A percentile compares a stretch with the other conserved stretches of the same genome.
phyloP scores from a whole-genome alignment of 2,329 filamentous ascomycete genomes.

The Epichloe coenophiala region DNA sequence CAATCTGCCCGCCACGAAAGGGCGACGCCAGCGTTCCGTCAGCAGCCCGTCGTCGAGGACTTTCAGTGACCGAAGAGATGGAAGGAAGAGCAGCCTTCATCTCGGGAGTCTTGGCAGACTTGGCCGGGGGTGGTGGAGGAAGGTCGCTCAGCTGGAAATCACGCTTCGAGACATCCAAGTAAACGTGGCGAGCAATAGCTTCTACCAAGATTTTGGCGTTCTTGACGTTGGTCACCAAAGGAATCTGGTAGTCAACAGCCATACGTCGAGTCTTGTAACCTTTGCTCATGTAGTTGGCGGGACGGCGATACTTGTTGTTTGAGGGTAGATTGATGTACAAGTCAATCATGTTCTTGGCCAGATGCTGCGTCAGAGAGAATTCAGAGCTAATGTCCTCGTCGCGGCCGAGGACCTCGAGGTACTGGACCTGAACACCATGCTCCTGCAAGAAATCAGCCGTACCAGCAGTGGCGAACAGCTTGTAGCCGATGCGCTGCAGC shows the following conservation, averaged over 20 bases:
- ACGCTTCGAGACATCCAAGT: constrained; percentile 66
- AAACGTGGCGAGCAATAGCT: constrained; percentile 79
- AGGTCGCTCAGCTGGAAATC: constrained; percentile 88
- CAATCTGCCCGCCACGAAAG: constrained; percentile 17
- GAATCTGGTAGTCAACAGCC: constrained; percentile 95
- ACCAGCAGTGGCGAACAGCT: constrained; percentile 89
- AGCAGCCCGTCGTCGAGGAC: constrained; percentile 20
- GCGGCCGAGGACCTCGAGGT: constrained; percentile 72
- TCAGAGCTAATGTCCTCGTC: constrained; percentile 83
- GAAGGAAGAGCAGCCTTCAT: constrained; percentile 36
- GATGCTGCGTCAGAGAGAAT: constrained; percentile 90
- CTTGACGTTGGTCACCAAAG: constrained; percentile 96
- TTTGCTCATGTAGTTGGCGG: constrained; percentile 97
- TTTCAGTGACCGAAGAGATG: constrained; percentile 22
- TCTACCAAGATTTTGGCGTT: constrained; percentile 96
- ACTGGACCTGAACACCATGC: constrained; percentile 84
- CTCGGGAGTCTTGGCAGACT: constrained; percentile 39
- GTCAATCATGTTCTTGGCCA: constrained; percentile 96
- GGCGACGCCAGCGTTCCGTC: constrained; percentile 10
- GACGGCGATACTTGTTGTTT: constrained; percentile 90
- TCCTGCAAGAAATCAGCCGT: constrained; percentile 97
- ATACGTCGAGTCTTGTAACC: constrained; percentile 94
- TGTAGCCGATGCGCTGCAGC: constrained; percentile 82
- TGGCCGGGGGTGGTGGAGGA: constrained; percentile 59
- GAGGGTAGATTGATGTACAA: constrained; percentile 99